A percentile compares a stretch with the other conserved stretches of the same genome.
These are phyloP conservation scores for Crassisporium funariophilum DNA, from an alignment of 768 basidiomycete genomes.

Conservation along the genomic window DNA sequence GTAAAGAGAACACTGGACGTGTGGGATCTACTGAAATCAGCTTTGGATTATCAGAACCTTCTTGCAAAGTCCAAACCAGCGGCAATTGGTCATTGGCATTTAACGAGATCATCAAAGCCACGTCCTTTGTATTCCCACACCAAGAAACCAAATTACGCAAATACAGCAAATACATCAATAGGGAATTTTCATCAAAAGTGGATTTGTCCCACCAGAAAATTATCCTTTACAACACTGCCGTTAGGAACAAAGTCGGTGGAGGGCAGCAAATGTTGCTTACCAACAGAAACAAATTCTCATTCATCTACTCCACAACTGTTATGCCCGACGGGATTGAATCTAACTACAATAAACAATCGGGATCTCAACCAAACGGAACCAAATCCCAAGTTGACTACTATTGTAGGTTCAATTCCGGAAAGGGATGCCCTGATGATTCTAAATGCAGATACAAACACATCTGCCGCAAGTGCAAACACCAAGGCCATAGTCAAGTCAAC, in stretches of 20 bases:
- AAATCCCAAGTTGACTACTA: constrained; percentile 14
- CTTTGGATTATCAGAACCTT: constrained; percentile 15
- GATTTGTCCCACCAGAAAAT: constrained; percentile 14
- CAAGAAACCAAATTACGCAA: constrained; percentile 18
- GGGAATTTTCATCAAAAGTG: constrained; percentile 19
- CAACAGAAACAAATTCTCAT: constrained; percentile 11
- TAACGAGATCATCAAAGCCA: constrained; percentile 13
- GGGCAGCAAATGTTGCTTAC: constrained; percentile 17
- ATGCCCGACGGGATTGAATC: constrained; percentile 12
- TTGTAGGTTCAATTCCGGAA: constrained; percentile 20
- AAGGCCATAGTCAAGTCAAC: constrained; percentile 2
- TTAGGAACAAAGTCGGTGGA: constrained; percentile 17
- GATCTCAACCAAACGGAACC: not conserved
- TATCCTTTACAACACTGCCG: constrained; percentile 29
- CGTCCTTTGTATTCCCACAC: constrained; percentile 27
- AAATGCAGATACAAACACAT: constrained; percentile 22
- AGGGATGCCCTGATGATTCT: constrained; percentile 11
- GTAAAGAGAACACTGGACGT: constrained; percentile 17
- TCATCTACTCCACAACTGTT: constrained; percentile 7
- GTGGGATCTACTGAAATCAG: constrained; percentile 17
- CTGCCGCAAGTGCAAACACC: constrained; percentile 18
- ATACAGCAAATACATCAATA: constrained; percentile 25
- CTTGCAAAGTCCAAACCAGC: constrained; percentile 13
- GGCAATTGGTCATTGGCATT: constrained; percentile 29
- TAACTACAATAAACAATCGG: no score